Evolutionary conservation across 352 stramenopile species (phyloP).

Genomic region (Thalassiosira sp.): DNA sequence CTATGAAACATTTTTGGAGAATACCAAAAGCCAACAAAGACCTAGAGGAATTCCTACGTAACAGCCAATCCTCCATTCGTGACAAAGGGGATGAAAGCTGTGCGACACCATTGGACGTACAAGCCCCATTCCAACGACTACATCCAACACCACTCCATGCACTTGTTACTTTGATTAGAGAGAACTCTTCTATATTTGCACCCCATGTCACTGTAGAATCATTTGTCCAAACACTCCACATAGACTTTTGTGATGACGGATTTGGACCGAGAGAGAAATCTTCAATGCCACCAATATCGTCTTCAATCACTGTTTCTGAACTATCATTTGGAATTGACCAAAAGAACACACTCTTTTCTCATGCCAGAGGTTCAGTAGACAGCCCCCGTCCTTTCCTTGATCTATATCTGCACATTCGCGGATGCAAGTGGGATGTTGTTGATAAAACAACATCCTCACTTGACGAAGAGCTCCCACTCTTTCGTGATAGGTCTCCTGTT

Average conservation of each 20-base stretch:
- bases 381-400: conserved; percentile 17
- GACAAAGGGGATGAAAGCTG: conserved; percentile 12
- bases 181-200: conserved; percentile 33
- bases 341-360: conserved; percentile 13
- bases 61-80: conserved; percentile 18
- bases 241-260: conserved; percentile 17
- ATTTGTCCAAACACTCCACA: conserved; percentile 9
- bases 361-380: conserved; percentile 9
- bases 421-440: conserved; percentile 19
- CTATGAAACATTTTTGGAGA: conserved; percentile 40
- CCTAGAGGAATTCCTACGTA: conserved; percentile 21
- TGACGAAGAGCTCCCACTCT: not conserved
- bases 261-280: not conserved
- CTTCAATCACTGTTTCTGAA: conserved; percentile 27
- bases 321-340: conserved; percentile 37
- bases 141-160: conserved; percentile 22
- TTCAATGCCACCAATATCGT: conserved; percentile 10
- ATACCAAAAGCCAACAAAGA: conserved; percentile 32
- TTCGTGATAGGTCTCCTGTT: conserved; percentile 18
- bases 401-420: conserved; percentile 8
- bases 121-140: conserved; percentile 27
- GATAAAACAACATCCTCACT: not conserved
- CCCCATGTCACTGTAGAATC: conserved; percentile 8
- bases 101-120: conserved; percentile 8
- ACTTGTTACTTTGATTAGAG: conserved; percentile 20